Evolutionary conservation across 148 eudicot genomes (phyloP).

Genomic region (Tetragonia tetragonoides): DNA sequence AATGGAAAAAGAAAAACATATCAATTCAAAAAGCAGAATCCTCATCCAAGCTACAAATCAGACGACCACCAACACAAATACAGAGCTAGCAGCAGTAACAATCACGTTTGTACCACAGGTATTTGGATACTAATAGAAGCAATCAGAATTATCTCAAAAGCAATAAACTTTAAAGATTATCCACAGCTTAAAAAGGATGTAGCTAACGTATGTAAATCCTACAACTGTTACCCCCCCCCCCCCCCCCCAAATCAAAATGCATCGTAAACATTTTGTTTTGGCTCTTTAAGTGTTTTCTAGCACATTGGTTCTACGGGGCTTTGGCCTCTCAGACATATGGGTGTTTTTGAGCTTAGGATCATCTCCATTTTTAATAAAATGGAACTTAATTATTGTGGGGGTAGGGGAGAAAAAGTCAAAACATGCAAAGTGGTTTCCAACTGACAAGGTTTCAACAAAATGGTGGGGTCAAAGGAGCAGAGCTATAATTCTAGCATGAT

Average conservation of each 20-base stretch:
- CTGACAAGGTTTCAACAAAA: neutral
- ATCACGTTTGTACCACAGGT: neutral
- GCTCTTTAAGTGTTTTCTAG: too few relatives aligned
- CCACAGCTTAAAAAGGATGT: neutral
- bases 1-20: neutral
- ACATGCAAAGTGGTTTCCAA: neutral
- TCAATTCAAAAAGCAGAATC: conserved; percentile 6
- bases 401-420: too few relatives aligned
- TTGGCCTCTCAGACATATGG: too few relatives aligned
- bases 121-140: neutral
- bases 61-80: neutral
- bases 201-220: neutral
- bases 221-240: neutral
- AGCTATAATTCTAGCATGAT: neutral
- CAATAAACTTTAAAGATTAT: neutral
- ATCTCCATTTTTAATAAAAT: too few relatives aligned
- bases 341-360: too few relatives aligned
- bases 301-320: too few relatives aligned
- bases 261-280: too few relatives aligned
- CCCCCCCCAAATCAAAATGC: too few relatives aligned
- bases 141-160: neutral
- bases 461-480: neutral
- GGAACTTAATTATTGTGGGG: too few relatives aligned
- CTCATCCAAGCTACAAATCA: conserved; percentile 2
- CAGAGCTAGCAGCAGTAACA: neutral